Base-by-base conservation (phyloP, 129 eudicot species). In the Oenanthe sinensis region DNA sequence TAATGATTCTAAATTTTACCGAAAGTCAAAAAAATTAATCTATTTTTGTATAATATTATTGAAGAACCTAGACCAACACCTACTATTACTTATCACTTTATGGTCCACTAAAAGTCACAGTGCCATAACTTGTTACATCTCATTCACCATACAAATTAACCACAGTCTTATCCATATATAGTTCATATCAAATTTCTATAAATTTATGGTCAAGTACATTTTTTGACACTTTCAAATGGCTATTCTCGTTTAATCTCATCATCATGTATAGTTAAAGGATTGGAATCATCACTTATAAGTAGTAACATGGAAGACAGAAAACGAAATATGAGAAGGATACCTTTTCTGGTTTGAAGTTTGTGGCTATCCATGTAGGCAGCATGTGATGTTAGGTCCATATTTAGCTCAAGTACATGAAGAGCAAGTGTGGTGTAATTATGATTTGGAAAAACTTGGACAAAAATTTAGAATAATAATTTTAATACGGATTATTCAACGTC, bases 381-480 rank as follows among this genome's bases (percentile, higher is more conserved):
- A 87, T 87, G 90, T 87, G 86, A 84, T 68, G 74, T 45, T 81
- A 82, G 87, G 81, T 75, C 90, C 85, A 75, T 69, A 49, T 77
- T 46, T 46, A 71, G 50, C 62, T 22, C 49, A 26, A 40, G 19
- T 12, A n/a, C 40, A 65, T 19, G 28, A n/a, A n/a, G n/a, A 37
- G 72, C 47, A 80, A 69, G 11, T 39, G 42, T 39, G 42, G 42
- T 5, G 5, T 3, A 39, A 39, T 5, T 33, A 33, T 3, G 42
- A 39, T 3, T 3, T 39, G 5, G 42, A 39, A 2, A 39, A 5
- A 39, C 5, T 39, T 39, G 5, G 42, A 3, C 4, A 0, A 3
- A 39, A 39, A 39, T 39, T 39, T 39, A n/a, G 5, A 39, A 3
- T 39, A 39, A 39, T 39, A 39, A 3, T 3, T 39, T 39, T 39